Percentiles rank a stretch among this genome's conserved stretches.
Evolutionary conservation across 768 basidiomycete genomes (phyloP).

Genomic region (Leccinellum albellum): DNA sequence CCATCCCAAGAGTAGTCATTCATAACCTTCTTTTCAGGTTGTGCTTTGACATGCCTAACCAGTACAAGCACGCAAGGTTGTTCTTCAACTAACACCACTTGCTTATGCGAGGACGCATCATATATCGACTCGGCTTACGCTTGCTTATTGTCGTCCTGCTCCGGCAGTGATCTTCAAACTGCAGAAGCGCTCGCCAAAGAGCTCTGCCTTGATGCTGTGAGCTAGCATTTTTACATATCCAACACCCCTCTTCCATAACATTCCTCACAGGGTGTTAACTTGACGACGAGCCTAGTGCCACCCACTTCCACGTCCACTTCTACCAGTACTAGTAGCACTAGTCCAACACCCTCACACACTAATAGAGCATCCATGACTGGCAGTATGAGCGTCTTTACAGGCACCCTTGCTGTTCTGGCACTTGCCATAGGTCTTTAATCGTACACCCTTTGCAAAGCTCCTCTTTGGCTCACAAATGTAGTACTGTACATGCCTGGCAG

Average conservation of each 20-base stretch:
- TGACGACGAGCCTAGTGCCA: conserved; percentile 30
- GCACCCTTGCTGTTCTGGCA: conserved; percentile 8
- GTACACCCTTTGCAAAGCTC: not conserved
- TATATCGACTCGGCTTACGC: conserved; percentile 45
- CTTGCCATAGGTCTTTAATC: conserved; percentile 13
- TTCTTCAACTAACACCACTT: conserved; percentile 45
- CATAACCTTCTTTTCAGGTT: conserved; percentile 36
- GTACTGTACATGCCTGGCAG: not conserved
- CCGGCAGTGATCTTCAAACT: conserved; percentile 39
- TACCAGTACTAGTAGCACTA: not conserved
- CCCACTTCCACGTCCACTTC: conserved; percentile 1
- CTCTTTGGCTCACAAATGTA: not conserved
- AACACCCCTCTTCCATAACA: not conserved
- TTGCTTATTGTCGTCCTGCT: conserved; percentile 50
- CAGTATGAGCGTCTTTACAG: conserved; percentile 9
- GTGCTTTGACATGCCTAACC: conserved; percentile 47
- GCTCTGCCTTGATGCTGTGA: conserved; percentile 49
- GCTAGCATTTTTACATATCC: conserved; percentile 8
- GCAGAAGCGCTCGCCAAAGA: conserved; percentile 41
- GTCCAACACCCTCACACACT: not conserved
- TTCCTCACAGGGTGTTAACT: conserved; percentile 47
- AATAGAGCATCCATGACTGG: conserved; percentile 5
- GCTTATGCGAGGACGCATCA: conserved; percentile 49
- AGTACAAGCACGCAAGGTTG: conserved; percentile 46
- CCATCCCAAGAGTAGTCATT: not conserved